phyloP scores from a whole-genome alignment of 352 stramenopile genomes.

The Globisporangium ultimum region DNA sequence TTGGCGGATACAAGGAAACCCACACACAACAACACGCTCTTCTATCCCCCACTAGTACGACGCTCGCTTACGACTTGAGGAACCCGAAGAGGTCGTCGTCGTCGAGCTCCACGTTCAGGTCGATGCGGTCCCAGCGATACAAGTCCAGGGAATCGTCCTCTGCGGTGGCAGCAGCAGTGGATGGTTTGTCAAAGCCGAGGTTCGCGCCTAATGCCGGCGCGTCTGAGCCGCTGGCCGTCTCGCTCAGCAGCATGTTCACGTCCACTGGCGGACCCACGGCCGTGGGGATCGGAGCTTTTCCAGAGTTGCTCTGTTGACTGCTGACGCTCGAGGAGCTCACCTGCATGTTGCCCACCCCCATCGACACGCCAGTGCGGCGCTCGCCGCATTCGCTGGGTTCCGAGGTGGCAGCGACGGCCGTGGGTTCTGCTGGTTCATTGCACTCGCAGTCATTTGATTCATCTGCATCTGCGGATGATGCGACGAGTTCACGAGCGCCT shows the following conservation, averaged over 20 bases:
- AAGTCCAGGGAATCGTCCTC: slow-evolving; percentile 65
- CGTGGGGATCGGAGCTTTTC: slow-evolving; percentile 4
- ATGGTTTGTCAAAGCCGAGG: slow-evolving; percentile 15
- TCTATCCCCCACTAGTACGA: slow-evolving; percentile 22
- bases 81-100: slow-evolving; percentile 87
- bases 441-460: slow-evolving; percentile 5
- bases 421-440: slow-evolving; percentile 10
- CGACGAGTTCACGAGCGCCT: slow-evolving; percentile 12
- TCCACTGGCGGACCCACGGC: slow-evolving; percentile 5
- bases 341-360: slow-evolving; percentile 11
- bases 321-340: background rate
- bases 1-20: slow-evolving; percentile 15
- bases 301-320: background rate
- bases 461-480: slow-evolving; percentile 16
- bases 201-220: slow-evolving; percentile 1
- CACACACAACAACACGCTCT: slow-evolving; percentile 19
- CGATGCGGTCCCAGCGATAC: slow-evolving; percentile 78
- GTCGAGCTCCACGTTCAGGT: slow-evolving; percentile 79
- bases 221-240: background rate
- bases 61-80: slow-evolving; percentile 59
- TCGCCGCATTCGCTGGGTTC: slow-evolving; percentile 7
- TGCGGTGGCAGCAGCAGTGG: background rate
- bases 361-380: background rate
- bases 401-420: slow-evolving; percentile 13
- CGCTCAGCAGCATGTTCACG: slow-evolving; percentile 9